Conservation (phyloP, 192 early-diverging fungal species). For the Dispira simplex region DNA sequence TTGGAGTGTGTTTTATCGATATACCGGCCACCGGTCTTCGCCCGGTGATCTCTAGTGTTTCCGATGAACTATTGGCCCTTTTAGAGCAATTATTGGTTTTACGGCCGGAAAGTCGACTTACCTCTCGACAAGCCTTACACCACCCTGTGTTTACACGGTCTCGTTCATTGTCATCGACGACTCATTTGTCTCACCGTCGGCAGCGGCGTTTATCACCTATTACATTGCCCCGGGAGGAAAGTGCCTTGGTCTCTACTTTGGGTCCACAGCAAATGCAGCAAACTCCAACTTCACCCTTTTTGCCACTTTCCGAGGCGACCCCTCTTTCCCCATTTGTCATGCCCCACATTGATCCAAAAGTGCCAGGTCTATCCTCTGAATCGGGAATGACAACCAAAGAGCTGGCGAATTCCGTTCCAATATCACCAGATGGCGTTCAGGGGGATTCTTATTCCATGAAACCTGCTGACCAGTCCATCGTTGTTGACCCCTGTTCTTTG, state of each 20-base stretch:
- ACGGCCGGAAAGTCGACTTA: slow-evolving; percentile 59
- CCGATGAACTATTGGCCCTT: slow-evolving; percentile 35
- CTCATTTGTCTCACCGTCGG: slow-evolving; percentile 5
- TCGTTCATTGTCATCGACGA: background rate
- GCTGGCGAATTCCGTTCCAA: background rate
- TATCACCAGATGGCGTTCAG: background rate
- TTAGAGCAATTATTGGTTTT: slow-evolving; percentile 60
- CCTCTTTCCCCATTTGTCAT: background rate
- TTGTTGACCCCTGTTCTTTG: background rate
- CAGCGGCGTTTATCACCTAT: background rate
- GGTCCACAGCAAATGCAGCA: background rate
- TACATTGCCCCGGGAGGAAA: background rate
- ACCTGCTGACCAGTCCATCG: too few relatives aligned
- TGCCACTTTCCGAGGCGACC: background rate
- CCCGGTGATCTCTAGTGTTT: slow-evolving; percentile 40
- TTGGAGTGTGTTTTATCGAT: slow-evolving; percentile 50
- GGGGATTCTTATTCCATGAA: too few relatives aligned
- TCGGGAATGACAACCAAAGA: background rate
- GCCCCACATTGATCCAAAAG: background rate
- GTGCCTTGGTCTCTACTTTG: too few relatives aligned
- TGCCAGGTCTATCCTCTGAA: background rate
- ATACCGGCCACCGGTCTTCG: slow-evolving; percentile 31
- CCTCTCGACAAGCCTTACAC: slow-evolving; percentile 52
- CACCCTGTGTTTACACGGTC: slow-evolving; percentile 12
- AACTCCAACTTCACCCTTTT: background rate